Percentiles rank a stretch among this genome's conserved stretches.
phyloP scores from a whole-genome alignment of 192 early-diverging fungal species.

The Haplosporangium gracile region DNA sequence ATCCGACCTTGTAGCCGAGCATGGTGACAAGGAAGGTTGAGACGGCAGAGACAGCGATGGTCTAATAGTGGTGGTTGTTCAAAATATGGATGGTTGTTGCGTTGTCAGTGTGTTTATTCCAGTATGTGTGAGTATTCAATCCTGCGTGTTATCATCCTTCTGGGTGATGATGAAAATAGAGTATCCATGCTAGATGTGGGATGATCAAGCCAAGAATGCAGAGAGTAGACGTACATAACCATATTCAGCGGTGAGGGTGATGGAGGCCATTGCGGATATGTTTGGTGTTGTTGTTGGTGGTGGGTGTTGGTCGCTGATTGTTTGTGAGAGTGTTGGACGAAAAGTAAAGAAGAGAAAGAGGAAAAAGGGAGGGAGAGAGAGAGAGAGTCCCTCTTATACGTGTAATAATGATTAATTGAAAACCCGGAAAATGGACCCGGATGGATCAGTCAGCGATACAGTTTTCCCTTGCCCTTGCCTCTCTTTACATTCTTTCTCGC shows the following conservation, averaged over 20 bases:
- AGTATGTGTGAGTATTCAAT: not conserved
- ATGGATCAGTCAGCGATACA: not conserved
- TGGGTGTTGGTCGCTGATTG: not conserved
- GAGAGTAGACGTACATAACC: constrained; percentile 65
- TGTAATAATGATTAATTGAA: not conserved
- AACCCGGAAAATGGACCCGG: not conserved
- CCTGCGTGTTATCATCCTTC: not conserved
- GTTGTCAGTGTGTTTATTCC: not conserved
- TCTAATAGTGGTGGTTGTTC: constrained; percentile 43
- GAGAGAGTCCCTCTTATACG: not conserved
- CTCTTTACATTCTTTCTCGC: not conserved
- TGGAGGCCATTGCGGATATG: constrained; percentile 48
- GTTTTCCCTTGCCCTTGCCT: not conserved
- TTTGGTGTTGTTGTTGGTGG: not conserved
- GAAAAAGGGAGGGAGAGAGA: not conserved
- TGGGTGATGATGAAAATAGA: not conserved
- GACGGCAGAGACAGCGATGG: constrained; percentile 49
- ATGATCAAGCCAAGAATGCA: not conserved
- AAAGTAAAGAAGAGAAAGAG: not conserved
- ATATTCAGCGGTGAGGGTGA: constrained; percentile 65
- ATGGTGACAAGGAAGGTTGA: constrained; percentile 54
- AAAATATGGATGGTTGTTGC: not conserved
- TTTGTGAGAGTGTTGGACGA: not conserved
- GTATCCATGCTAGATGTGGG: not conserved
- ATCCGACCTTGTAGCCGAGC: constrained; percentile 66